Evolutionary conservation across 1,284 basidiomycete genomes (phyloP).

Genomic region (Gastroboletus turbinatus): DNA sequence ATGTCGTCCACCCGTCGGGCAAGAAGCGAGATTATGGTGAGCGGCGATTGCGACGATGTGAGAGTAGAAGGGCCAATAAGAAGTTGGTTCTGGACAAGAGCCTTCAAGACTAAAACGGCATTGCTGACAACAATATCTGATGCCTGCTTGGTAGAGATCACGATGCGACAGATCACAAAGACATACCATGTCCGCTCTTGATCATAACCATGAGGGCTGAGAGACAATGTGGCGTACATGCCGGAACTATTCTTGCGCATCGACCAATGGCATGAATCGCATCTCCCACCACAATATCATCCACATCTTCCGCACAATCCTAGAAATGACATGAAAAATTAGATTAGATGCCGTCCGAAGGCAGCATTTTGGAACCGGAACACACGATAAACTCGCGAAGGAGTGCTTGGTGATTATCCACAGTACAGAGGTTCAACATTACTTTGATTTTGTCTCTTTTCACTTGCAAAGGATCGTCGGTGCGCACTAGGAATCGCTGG

Average conservation of each 20-base stretch:
- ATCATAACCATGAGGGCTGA: constrained; percentile 78
- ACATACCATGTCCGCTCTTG: constrained; percentile 66
- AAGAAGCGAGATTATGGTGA: constrained; percentile 72
- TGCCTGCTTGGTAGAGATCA: constrained; percentile 3
- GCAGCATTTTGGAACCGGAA: constrained; percentile 5
- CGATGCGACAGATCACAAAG: not conserved
- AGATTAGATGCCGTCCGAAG: not conserved
- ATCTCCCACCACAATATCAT: constrained; percentile 68
- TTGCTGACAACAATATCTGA: constrained; percentile 59
- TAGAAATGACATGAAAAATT: constrained; percentile 30
- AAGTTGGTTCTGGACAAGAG: constrained; percentile 72
- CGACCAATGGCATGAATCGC: constrained; percentile 78
- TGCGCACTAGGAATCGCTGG: constrained; percentile 66
- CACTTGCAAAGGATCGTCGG: constrained; percentile 61
- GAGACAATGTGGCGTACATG: constrained; percentile 69
- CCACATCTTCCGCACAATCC: constrained; percentile 76
- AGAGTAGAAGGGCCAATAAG: constrained; percentile 13
- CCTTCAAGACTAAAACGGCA: constrained; percentile 82
- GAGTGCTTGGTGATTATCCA: constrained; percentile 68
- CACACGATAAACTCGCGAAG: constrained; percentile 82
- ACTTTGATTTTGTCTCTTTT: constrained; percentile 77
- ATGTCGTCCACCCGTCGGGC: constrained; percentile 78
- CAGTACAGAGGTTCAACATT: constrained; percentile 60
- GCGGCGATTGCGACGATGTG: constrained; percentile 46
- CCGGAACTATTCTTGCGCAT: constrained; percentile 67